These are phyloP conservation scores for Hebeloma cylindrosporum DNA, from an alignment of 768 basidiomycete species.

Conservation along the genomic window DNA sequence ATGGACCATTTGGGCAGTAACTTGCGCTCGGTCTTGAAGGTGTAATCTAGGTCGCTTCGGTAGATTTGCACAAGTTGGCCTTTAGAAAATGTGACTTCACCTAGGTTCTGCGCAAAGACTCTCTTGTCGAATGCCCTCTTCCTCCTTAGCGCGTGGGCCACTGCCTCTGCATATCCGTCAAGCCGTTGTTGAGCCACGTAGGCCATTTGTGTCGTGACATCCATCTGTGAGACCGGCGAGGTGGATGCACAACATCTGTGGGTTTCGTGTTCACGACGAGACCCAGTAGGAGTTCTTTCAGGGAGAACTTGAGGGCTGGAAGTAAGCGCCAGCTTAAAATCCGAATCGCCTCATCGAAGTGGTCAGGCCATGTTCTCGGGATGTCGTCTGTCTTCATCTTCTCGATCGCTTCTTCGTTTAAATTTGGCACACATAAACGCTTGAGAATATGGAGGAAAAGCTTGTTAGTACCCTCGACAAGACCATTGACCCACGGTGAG, in stretches of 20 bases:
- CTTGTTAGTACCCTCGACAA: slow-evolving; percentile 26
- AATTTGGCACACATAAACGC: slow-evolving; percentile 31
- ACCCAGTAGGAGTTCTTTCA: slow-evolving; percentile 31
- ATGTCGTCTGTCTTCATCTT: slow-evolving; percentile 17
- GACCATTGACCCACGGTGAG: slow-evolving; percentile 40
- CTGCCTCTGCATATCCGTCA: slow-evolving; percentile 24
- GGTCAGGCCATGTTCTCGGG: slow-evolving; percentile 30
- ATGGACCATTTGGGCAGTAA: slow-evolving; percentile 31
- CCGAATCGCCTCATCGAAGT: slow-evolving; percentile 28
- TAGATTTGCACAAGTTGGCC: slow-evolving; percentile 34
- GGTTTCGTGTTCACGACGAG: slow-evolving; percentile 32
- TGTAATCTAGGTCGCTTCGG: slow-evolving; percentile 25
- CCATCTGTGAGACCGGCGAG: too few relatives aligned
- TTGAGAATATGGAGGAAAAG: slow-evolving; percentile 26
- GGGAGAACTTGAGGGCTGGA: slow-evolving; percentile 25
- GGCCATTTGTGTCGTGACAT: slow-evolving; percentile 24
- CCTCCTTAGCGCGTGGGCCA: slow-evolving; percentile 20
- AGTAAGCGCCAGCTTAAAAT: slow-evolving; percentile 23
- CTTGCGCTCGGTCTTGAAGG: slow-evolving; percentile 27
- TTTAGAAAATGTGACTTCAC: slow-evolving; percentile 24
- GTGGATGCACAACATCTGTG: too few relatives aligned
- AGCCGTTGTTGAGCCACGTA: slow-evolving; percentile 29
- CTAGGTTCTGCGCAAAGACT: slow-evolving; percentile 14
- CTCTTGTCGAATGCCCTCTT: slow-evolving; percentile 30
- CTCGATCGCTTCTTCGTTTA: slow-evolving; percentile 23